These are phyloP conservation scores for Cercospora sp. DNA, from an alignment of 2,329 filamentous ascomycete genomes.

Conservation along the genomic window DNA sequence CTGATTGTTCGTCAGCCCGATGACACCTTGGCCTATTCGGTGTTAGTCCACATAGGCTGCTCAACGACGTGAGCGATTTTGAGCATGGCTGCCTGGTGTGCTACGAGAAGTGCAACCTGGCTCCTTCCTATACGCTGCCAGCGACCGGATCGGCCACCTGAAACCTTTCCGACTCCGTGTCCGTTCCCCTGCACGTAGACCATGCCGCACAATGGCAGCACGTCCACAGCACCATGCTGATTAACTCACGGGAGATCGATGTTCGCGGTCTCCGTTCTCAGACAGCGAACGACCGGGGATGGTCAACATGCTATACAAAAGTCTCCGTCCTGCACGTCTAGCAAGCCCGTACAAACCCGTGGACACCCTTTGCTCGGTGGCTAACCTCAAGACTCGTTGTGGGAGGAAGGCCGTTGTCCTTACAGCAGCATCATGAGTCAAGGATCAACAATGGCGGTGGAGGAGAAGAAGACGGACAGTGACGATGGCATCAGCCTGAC, in stretches of 20 bases:
- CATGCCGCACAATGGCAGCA: background rate
- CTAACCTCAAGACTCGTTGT: background rate
- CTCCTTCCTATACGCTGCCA: background rate
- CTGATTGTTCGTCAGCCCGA: background rate
- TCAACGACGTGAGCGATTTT: background rate
- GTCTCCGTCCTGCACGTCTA: background rate
- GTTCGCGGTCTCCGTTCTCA: background rate
- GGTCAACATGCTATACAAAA: background rate
- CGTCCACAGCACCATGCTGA: background rate
- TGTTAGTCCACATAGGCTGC: background rate
- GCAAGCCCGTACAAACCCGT: background rate
- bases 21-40: background rate
- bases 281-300: background rate
- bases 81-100: background rate
- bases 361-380: background rate
- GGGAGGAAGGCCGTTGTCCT: background rate
- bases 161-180: background rate
- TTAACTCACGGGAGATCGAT: background rate
- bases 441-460: background rate
- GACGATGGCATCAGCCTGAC: background rate
- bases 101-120: background rate
- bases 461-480: background rate
- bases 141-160: background rate
- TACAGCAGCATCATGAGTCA: background rate
- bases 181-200: background rate